Evolutionary conservation across 2,329 filamentous ascomycete species (phyloP).

Genomic region (Monosporascus cannonballus): DNA sequence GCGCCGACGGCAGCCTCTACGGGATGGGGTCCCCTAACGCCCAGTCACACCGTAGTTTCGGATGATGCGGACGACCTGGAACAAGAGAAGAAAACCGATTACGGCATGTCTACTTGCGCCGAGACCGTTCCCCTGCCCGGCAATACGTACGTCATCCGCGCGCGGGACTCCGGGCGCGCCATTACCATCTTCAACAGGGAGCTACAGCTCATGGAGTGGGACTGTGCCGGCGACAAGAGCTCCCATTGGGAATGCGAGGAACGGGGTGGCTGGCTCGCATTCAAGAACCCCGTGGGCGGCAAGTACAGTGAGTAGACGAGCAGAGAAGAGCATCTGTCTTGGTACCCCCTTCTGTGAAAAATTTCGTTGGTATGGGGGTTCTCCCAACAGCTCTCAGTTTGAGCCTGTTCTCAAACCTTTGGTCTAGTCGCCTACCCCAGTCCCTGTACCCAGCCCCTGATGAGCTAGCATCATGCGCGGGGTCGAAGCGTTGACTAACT

Average conservation of each 20-base stretch:
- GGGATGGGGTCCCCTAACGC: neutral
- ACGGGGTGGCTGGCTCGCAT: neutral
- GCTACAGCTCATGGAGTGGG: neutral
- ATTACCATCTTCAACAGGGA: neutral
- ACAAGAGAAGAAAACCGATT: neutral
- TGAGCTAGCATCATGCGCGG: neutral
- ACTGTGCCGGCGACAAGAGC: neutral
- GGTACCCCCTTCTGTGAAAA: neutral
- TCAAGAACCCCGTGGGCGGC: neutral
- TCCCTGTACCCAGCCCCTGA: neutral
- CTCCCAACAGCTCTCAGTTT: neutral
- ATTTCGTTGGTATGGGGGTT: neutral
- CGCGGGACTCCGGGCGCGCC: neutral
- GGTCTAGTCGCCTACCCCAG: neutral
- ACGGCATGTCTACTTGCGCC: neutral
- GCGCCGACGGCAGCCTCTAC: neutral
- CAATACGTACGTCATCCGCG: neutral
- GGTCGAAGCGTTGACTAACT: neutral
- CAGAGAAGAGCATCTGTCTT: neutral
- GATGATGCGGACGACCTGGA: neutral
- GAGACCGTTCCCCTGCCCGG: neutral
- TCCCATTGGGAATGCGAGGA: neutral
- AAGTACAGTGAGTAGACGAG: neutral
- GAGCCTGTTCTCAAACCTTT: neutral
- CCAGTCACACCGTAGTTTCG: neutral